Conservation (phyloP, 768 basidiomycete species). For the Trametes sanguinea region DNA sequence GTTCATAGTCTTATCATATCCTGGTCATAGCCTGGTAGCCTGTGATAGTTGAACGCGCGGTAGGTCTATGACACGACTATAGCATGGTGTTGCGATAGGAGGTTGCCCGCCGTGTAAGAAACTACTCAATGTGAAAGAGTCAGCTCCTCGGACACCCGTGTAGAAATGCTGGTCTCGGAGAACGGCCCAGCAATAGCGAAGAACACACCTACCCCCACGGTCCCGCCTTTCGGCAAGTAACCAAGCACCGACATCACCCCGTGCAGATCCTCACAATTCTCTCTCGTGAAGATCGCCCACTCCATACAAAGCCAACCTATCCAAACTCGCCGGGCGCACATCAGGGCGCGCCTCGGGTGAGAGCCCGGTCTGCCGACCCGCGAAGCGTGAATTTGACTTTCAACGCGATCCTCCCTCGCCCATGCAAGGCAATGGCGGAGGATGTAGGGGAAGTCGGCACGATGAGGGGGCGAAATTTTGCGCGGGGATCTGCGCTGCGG, state of each 20-base stretch:
- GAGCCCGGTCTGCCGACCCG: neutral
- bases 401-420: neutral
- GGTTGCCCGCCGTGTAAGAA: too few species aligned
- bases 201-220: neutral
- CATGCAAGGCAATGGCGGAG: neutral
- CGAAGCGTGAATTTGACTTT: conserved; percentile 18
- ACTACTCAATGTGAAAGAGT: too few species aligned
- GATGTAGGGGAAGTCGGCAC: neutral
- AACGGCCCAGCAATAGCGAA: neutral
- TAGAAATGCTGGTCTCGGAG: too few species aligned
- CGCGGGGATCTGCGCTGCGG: too few species aligned
- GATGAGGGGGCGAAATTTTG: neutral
- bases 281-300: neutral
- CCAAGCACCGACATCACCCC: neutral
- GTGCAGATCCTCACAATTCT: conserved; percentile 10
- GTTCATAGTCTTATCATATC: too few species aligned
- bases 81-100: too few species aligned
- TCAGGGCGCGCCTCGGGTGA: conserved; percentile 6
- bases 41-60: too few species aligned
- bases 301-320: neutral
- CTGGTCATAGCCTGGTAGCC: too few species aligned
- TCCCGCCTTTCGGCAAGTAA: neutral
- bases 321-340: conserved; percentile 1
- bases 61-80: too few species aligned
- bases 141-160: too few species aligned